Base-by-base conservation (phyloP, 352 stramenopile species). In the Pythium coloratum region DNA sequence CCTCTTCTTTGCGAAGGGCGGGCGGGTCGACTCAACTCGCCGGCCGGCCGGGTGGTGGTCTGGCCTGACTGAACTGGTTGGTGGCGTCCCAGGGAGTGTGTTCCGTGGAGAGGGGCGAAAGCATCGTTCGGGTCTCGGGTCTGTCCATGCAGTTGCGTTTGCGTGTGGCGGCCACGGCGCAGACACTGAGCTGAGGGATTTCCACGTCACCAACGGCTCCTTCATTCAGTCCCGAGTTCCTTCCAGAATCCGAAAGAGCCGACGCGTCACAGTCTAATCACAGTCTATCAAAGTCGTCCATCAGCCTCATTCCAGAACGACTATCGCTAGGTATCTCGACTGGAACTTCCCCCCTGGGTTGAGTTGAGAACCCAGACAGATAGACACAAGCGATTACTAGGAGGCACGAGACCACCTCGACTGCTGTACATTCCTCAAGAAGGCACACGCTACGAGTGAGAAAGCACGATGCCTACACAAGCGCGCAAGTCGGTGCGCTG, bases 401-500 rank as follows among this genome's bases (percentile, higher is more conserved):
- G n/a, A n/a, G n/a, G n/a, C n/a, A n/a, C n/a, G n/a, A n/a, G n/a
- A n/a, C n/a, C n/a, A n/a, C n/a, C n/a, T n/a, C n/a, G n/a, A n/a
- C n/a, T n/a, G n/a, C n/a, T n/a, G n/a, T n/a, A n/a, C n/a, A n/a
- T n/a, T n/a, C n/a, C n/a, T n/a, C n/a, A n/a, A n/a, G 18, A 30
- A 59, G 53, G 36, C n/a, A 30, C 16, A 24, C 24, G 14, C 14
- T 30, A 57, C 20, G n/a, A n/a, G n/a, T n/a, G 40, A 7, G 9
- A 38, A 51, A 49, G 3, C 42, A 59, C n/a, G 32, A 66, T 66
- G 50, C 63, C 63, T 20, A 69, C 63, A 33, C 55, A 63, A 59
- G 55, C 47, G 55, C 63, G 63, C 63, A 69, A 69, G 63, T 66
- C 62, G 40, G 70, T 84, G 66, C 71, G 75, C 54, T 89, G 76